Conservation (phyloP, 139 green algal genomes). For the Chlorella sp. region DNA sequence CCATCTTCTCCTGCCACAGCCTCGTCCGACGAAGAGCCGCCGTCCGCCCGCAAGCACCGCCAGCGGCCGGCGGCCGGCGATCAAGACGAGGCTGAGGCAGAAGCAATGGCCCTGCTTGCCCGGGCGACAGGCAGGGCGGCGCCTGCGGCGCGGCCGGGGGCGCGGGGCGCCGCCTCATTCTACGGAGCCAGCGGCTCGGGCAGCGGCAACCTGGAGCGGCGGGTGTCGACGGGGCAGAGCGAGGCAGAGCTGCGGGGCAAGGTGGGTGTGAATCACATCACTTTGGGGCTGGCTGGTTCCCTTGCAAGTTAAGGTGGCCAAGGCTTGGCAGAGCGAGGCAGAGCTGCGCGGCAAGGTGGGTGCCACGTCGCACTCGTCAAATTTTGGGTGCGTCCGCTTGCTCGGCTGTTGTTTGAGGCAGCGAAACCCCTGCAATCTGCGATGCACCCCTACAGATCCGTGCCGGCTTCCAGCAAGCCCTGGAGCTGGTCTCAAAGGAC, state of each 20-base stretch:
- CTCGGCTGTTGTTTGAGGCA: neutral
- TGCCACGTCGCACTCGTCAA: no score
- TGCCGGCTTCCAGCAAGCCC: slow-evolving; percentile 10
- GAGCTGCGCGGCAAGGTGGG: no score
- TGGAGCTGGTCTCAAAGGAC: slow-evolving; percentile 28
- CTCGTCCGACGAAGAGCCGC: slow-evolving; percentile 14
- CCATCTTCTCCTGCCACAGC: neutral
- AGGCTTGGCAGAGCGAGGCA: slow-evolving; percentile 15
- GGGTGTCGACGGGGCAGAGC: neutral
- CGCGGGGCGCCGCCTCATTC: neutral
- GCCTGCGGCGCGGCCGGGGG: neutral
- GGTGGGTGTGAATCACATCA: neutral
- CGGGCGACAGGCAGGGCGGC: neutral
- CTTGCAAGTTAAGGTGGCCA: neutral
- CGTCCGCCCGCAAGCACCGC: slow-evolving; percentile 11
- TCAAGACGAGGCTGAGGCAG: neutral
- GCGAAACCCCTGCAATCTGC: neutral
- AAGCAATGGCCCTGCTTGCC: neutral
- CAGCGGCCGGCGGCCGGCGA: slow-evolving; percentile 2
- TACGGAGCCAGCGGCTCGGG: neutral
- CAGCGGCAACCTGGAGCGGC: slow-evolving; percentile 2
- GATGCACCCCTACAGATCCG: neutral
- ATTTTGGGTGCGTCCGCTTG: no score
- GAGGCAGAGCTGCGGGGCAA: slow-evolving; percentile 27
- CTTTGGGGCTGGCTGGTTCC: neutral